These are phyloP conservation scores for Ceratocystis papillata DNA, from an alignment of 2,329 filamentous ascomycete species.

Conservation along the genomic window DNA sequence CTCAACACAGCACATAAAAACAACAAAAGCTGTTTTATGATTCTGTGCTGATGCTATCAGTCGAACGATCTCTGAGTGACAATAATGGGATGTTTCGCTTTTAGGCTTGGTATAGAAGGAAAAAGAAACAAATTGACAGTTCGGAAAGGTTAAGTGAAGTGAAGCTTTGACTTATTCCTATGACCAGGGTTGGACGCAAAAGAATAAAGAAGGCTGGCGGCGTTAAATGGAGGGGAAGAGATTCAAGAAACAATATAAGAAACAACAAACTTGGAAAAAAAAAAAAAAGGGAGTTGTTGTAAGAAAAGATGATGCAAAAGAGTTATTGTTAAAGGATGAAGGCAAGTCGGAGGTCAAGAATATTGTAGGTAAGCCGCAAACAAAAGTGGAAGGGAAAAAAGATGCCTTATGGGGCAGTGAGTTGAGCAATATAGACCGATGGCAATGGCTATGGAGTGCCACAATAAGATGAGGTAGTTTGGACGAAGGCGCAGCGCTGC, in stretches of 20 bases:
- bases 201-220: constrained; percentile 6
- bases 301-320: constrained; percentile 6
- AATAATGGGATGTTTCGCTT: constrained; percentile 7
- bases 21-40: constrained; percentile 13
- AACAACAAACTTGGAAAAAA: neutral
- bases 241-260: neutral
- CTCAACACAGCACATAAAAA: constrained; percentile 12
- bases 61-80: neutral
- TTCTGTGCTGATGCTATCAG: constrained; percentile 3
- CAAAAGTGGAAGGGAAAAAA: neutral
- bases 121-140: constrained; percentile 9
- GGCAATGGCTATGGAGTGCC: constrained; percentile 13
- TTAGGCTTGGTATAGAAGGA: constrained; percentile 7
- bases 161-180: constrained; percentile 15
- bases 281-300: neutral
- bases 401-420: constrained; percentile 13
- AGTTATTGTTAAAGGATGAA: constrained; percentile 9
- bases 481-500: constrained; percentile 13
- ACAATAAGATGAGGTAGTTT: constrained; percentile 16
- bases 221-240: constrained; percentile 7
- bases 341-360: neutral
- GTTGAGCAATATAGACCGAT: constrained; percentile 15
- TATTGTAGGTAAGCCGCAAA: neutral
- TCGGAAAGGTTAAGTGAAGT: constrained; percentile 7
- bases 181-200: constrained; percentile 9